phyloP scores from a whole-genome alignment of 345 rosid species.

The Citrus medica region DNA sequence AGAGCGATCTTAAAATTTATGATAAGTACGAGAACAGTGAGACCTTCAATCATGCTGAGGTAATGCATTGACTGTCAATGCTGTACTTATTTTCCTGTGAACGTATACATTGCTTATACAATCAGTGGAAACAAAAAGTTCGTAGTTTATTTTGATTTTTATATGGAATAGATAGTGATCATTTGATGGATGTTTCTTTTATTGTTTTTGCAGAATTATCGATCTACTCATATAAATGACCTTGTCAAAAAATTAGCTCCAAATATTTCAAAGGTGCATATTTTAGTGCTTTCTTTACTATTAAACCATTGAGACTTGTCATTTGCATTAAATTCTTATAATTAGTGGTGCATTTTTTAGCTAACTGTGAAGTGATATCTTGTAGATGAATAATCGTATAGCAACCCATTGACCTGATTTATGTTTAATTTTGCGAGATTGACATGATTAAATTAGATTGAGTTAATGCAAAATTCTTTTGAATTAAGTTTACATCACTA shows the following conservation, averaged over 20 bases:
- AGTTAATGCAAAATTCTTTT: background rate
- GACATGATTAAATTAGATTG: background rate
- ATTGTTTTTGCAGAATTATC: slow-evolving; percentile 43
- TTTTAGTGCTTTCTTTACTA: slow-evolving; percentile 4
- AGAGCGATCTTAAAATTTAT: slow-evolving; percentile 25
- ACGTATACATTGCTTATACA: background rate
- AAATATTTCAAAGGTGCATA: slow-evolving; percentile 53
- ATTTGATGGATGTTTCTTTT: background rate
- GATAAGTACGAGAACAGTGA: slow-evolving; percentile 10
- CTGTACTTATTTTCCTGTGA: background rate
- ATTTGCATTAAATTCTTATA: background rate
- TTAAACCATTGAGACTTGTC: background rate
- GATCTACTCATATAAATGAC: slow-evolving; percentile 40
- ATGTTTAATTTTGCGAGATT: background rate
- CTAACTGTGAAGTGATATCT: background rate
- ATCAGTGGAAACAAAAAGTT: background rate
- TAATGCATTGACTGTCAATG: background rate
- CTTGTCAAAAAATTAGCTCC: slow-evolving; percentile 44
- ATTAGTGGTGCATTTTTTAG: background rate
- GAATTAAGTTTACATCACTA: background rate
- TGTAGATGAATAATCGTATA: background rate
- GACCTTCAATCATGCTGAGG: slow-evolving; percentile 15
- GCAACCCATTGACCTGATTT: background rate
- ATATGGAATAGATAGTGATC: background rate
- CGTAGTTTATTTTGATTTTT: background rate